Evolutionary conservation across 2,329 filamentous ascomycete species (phyloP), one percentile per base, ranked within the genome.

Genomic region (Fragosphaeria purpurea): DNA sequence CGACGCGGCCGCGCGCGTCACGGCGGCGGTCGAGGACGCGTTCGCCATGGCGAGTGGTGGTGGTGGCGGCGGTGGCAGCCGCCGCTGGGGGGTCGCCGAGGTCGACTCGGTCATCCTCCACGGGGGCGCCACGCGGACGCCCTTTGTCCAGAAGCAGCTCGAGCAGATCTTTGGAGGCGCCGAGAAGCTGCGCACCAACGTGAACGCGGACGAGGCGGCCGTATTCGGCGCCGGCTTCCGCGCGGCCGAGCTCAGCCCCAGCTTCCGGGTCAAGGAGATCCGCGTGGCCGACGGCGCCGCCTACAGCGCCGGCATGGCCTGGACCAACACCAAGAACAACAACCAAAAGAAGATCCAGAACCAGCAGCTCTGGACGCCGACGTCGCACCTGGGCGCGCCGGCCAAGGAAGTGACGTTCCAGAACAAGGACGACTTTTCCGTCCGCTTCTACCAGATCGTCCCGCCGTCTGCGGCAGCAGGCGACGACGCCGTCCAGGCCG

Each of bases 191-290:
- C 85, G 89, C 57, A 86, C 84, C 62, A 98, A 94, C 60, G 93
- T 98, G 63, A 98, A 98, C 70, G 86, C 91, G 9, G 93, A 98
- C 61, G 93, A 98, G 69, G 86, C 93, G 31, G 93, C 93, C 47
- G 93, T 95, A 8, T 95, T 97, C 66, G 93, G 93, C 60, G 91
- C 93, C 50, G 90, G 86, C 33, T 97, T 98, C 76, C 88, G 90
- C 63, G 93, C 88, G 47, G 93, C 93, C 48, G 82, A 88, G 59
- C 76, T 98, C 52, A 96, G 88, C 69, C 89, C 91, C 41, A 91
- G 86, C 65, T 98, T 98, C 81, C 85, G 89, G 55, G 93, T 98
- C 63, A 98, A 97, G 76, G 93, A 97, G 63, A 98, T 98, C 57
- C 79, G 86, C 53, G 80, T 86, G 47, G 77, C 74, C n/a, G 93